phyloP scores from a whole-genome alignment of 768 basidiomycete genomes.

The Tylopilus cervinicoccineus region DNA sequence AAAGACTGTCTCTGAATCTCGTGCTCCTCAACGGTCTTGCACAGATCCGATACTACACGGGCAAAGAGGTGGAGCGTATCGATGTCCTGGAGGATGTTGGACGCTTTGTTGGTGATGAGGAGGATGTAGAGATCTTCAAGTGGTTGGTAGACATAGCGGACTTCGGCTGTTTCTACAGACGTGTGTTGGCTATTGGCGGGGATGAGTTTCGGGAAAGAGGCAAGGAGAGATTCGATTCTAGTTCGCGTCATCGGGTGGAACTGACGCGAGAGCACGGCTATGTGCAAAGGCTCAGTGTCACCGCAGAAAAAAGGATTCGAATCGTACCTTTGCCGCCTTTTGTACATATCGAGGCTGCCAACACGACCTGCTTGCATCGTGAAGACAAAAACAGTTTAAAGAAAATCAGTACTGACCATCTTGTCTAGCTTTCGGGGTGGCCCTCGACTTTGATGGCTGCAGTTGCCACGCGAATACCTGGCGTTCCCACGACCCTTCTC shows the following conservation, averaged over 20 bases:
- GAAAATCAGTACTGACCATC: constrained; percentile 18
- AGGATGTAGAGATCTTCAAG: constrained; percentile 96
- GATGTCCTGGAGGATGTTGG: constrained; percentile 98
- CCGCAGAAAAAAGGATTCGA: background rate
- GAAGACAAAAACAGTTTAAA: constrained; percentile 2
- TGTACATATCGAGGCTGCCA: constrained; percentile 93
- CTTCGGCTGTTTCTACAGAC: constrained; percentile 92
- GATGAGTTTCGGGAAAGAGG: constrained; percentile 97
- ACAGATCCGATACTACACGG: constrained; percentile 89
- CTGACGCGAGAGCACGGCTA: constrained; percentile 94
- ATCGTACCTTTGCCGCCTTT: constrained; percentile 85
- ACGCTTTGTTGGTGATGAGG: constrained; percentile 96
- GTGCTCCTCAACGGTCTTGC: constrained; percentile 79
- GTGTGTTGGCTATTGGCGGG: constrained; percentile 94
- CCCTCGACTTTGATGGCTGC: background rate
- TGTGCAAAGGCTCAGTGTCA: background rate
- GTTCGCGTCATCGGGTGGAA: constrained; percentile 91
- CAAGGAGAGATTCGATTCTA: constrained; percentile 91
- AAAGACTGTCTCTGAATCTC: constrained; percentile 91
- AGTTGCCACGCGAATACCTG: too few species aligned
- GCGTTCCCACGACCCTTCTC: too few species aligned
- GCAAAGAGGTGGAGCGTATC: constrained; percentile 94
- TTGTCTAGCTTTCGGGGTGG: background rate
- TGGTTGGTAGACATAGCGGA: constrained; percentile 95
- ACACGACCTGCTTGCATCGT: constrained; percentile 60